phyloP scores from a whole-genome alignment of 768 basidiomycete genomes.

The Pilatotrama ljubarskyi region DNA sequence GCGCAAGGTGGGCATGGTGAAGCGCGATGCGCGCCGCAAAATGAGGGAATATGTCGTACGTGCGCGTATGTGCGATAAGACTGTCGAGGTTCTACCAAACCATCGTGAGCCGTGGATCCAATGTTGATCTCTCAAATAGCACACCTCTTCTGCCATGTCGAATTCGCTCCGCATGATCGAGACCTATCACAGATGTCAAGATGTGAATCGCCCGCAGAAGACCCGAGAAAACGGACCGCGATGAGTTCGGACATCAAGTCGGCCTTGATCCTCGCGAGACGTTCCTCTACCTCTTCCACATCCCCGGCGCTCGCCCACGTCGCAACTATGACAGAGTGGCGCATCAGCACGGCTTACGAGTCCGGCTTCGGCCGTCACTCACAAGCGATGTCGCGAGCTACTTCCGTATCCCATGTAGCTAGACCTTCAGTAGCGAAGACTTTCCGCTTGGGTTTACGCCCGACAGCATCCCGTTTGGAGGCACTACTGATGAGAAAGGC shows the following conservation, averaged over 20 bases:
- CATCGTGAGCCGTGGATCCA: background rate
- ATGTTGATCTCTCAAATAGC: slow-evolving; percentile 19
- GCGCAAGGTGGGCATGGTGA: slow-evolving; percentile 72
- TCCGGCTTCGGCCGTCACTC: slow-evolving; percentile 22
- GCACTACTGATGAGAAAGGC: slow-evolving; percentile 67
- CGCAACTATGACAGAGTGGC: slow-evolving; percentile 42
- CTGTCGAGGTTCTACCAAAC: slow-evolving; percentile 40
- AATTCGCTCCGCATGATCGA: slow-evolving; percentile 71
- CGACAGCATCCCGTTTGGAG: slow-evolving; percentile 72
- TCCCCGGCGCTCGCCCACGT: slow-evolving; percentile 55
- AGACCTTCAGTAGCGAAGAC: slow-evolving; percentile 69
- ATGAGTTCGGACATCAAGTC: slow-evolving; percentile 72
- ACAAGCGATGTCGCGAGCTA: slow-evolving; percentile 42
- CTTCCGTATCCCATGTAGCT: slow-evolving; percentile 48
- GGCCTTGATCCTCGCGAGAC: slow-evolving; percentile 63
- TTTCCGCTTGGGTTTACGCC: slow-evolving; percentile 70
- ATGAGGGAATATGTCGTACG: slow-evolving; percentile 49
- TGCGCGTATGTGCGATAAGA: slow-evolving; percentile 64
- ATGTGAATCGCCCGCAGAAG: background rate
- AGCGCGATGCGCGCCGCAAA: slow-evolving; percentile 67
- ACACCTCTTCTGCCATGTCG: slow-evolving; percentile 56
- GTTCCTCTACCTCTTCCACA: slow-evolving; percentile 45
- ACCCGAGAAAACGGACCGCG: slow-evolving; percentile 44
- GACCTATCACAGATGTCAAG: no score
- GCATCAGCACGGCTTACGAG: background rate